Base-by-base conservation (phyloP, 2,329 filamentous ascomycete genomes). In the Fusarium decemcellulare region DNA sequence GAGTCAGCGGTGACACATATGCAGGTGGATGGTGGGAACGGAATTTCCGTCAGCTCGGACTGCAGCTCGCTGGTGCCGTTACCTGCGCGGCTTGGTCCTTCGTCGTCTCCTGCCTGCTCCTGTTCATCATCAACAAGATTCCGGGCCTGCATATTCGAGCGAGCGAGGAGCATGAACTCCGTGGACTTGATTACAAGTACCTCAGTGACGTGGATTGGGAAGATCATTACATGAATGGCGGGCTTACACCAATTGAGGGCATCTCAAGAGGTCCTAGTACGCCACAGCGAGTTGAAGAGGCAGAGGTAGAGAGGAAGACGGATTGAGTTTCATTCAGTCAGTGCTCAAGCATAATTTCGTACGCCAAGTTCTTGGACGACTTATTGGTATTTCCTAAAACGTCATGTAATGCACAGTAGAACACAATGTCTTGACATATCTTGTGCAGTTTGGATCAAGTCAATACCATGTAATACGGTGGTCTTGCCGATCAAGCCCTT, bases 31-130 rank as follows among this genome's bases (percentile, higher is more conserved):
- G 83, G 83, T 83, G 82, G 78, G 80, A 87, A 55, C 79, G 81
- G 0, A 83, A 88, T 72, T 87, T 83, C 51, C 81, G 83, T 39
- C 88, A 90, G 75, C 79, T 90, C 42, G 87, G 86, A 1, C 82
- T 85, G 40, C 87, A 90, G 73, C 81, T 90, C 9, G 87, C 87
- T 0, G 87, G 86, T 48, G 86, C 86, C n/a, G 80, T 81, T 2
- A 85, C 86, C 0, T 87, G 87, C 63, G 85, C 86, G 0, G 77
- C 80, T 0, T 90, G 87, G 79, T 86, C 86, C 0, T 89, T 90
- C 66, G 71, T 82, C 29, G 79, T 89, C 9, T 86, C 85, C 1
- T 84, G 83, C 63, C 72, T 84, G 15, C 76, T 90, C 27, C 81
- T 89, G 1, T 85, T 88, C 61, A 76, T 88, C 65, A 84, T 89